phyloP scores from a whole-genome alignment of 495 filamentous ascomycete species.

The Aspergillus coremiiformis region DNA sequence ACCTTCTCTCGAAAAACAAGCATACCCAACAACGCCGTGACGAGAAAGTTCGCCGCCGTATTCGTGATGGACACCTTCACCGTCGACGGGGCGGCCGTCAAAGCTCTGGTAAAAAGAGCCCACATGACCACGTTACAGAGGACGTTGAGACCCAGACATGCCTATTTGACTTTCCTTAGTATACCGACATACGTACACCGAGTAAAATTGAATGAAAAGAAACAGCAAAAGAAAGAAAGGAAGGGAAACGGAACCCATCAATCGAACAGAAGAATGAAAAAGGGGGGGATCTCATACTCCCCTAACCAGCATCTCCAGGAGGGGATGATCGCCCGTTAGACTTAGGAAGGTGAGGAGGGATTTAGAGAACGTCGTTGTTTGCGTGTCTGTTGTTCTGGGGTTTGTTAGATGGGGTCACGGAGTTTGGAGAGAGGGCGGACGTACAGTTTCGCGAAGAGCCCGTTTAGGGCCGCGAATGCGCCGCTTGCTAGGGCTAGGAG shows the following conservation, averaged over 20 bases:
- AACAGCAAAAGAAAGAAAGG: too few relatives aligned
- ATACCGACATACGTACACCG: too few relatives aligned
- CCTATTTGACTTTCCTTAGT: too few relatives aligned
- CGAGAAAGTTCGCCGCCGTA: conserved; percentile 84
- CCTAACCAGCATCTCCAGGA: conserved; percentile 60
- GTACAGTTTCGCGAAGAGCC: conserved; percentile 93
- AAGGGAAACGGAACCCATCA: conserved; percentile 5
- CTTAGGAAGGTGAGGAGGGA: conserved; percentile 56
- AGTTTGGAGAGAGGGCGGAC: background rate
- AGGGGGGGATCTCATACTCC: conserved; percentile 46
- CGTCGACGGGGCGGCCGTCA: conserved; percentile 74
- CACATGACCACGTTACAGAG: conserved; percentile 93
- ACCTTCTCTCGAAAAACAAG: conserved; percentile 65
- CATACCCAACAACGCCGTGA: conserved; percentile 79
- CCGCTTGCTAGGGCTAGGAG: conserved; percentile 77
- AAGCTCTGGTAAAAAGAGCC: conserved; percentile 74
- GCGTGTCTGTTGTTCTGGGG: conserved; percentile 72
- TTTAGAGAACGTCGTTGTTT: conserved; percentile 64
- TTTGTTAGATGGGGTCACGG: conserved; percentile 6
- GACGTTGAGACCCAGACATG: conserved; percentile 83
- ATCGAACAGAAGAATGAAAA: background rate
- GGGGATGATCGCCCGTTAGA: conserved; percentile 30
- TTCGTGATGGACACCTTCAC: conserved; percentile 91
- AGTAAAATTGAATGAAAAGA: too few relatives aligned
- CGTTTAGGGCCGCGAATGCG: conserved; percentile 86